These are phyloP conservation scores for Gilbertella persicaria DNA, from an alignment of 371 early-diverging fungal genomes.

Conservation along the genomic window DNA sequence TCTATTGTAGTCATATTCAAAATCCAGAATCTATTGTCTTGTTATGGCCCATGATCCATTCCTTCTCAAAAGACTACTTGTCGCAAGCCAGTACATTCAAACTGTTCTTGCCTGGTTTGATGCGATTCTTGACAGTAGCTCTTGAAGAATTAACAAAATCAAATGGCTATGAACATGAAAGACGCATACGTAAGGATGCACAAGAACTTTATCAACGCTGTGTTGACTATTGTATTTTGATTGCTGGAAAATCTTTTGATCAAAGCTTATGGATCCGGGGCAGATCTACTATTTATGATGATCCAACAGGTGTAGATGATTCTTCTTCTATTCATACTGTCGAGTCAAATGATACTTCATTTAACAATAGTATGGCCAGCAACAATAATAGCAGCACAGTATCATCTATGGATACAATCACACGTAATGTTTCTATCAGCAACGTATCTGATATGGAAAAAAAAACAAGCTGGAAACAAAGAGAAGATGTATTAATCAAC, in stretches of 20 bases:
- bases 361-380: background rate
- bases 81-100: constrained; percentile 66
- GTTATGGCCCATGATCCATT: constrained; percentile 66
- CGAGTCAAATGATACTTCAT: constrained; percentile 2
- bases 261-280: constrained; percentile 75
- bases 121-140: constrained; percentile 61
- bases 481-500: constrained; percentile 53
- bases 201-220: constrained; percentile 72
- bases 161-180: constrained; percentile 58
- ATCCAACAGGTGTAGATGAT: constrained; percentile 19
- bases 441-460: constrained; percentile 53
- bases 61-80: constrained; percentile 68
- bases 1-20: constrained; percentile 53
- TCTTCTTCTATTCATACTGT: constrained; percentile 20
- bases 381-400: background rate
- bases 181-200: constrained; percentile 64
- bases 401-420: constrained; percentile 6
- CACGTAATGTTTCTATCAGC: constrained; percentile 39
- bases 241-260: constrained; percentile 77
- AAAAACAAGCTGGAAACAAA: constrained; percentile 46
- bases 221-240: constrained; percentile 75
- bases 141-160: constrained; percentile 56
- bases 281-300: constrained; percentile 40
- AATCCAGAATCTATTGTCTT: constrained; percentile 53
- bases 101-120: constrained; percentile 54